Percentiles rank a stretch among this genome's conserved stretches.
These are phyloP conservation scores for Verbena officinalis DNA, from an alignment of 257 asterid genomes.

Conservation along the genomic window DNA sequence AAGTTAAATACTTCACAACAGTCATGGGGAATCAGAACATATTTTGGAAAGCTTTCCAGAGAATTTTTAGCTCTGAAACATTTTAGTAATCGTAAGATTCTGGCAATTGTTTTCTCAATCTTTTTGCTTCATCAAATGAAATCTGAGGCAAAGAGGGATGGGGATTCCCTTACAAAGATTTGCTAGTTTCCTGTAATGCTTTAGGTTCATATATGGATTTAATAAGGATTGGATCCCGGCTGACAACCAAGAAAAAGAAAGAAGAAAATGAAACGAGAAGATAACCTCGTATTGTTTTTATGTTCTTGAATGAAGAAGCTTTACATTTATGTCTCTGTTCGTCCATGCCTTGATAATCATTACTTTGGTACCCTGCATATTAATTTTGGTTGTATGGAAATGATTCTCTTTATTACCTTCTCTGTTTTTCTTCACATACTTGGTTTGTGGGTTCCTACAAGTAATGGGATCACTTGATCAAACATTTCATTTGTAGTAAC, in stretches of 20 bases:
- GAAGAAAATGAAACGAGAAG: too few relatives aligned
- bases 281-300: too few relatives aligned
- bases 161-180: neutral
- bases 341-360: slow-evolving; percentile 21
- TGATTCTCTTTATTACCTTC: neutral
- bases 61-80: slow-evolving; percentile 14
- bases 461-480: slow-evolving; percentile 15
- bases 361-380: slow-evolving; percentile 15
- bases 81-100: neutral
- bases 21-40: neutral
- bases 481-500: slow-evolving; percentile 8
- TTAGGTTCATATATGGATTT: slow-evolving; percentile 2
- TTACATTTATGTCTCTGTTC: slow-evolving; percentile 13
- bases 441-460: slow-evolving; percentile 1
- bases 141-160: slow-evolving; percentile 6
- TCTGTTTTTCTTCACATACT: slow-evolving; percentile 2
- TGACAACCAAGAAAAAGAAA: too few relatives aligned
- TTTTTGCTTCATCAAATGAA: slow-evolving; percentile 17
- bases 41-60: slow-evolving; percentile 12
- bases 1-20: neutral
- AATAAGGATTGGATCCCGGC: slow-evolving; percentile 8
- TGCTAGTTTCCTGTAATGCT: slow-evolving; percentile 16
- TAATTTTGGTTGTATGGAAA: slow-evolving; percentile 1
- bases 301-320: slow-evolving; percentile 5
- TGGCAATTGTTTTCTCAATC: slow-evolving; percentile 11